These are phyloP conservation scores for Astrocystis sublimbata DNA, from an alignment of 495 filamentous ascomycete species.

Conservation along the genomic window DNA sequence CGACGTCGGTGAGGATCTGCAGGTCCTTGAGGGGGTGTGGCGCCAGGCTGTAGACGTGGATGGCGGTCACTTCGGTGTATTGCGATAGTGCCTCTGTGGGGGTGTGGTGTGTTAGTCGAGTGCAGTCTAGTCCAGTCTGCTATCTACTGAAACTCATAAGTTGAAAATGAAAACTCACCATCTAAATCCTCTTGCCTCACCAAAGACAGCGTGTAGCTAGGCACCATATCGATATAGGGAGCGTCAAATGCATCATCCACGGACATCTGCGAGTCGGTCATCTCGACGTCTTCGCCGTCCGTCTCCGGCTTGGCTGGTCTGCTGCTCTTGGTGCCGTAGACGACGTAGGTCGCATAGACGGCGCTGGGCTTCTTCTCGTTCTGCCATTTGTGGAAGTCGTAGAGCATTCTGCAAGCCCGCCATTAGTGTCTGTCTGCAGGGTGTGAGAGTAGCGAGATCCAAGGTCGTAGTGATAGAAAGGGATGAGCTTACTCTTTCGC, in stretches of 20 bases:
- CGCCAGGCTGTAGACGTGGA: constrained; percentile 87
- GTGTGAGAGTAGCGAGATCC: no score
- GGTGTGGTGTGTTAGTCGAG: background rate
- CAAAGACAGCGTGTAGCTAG: constrained; percentile 64
- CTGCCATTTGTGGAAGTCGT: constrained; percentile 79
- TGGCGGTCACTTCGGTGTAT: constrained; percentile 69
- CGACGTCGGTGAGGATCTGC: constrained; percentile 69
- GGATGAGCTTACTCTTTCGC: constrained; percentile 84
- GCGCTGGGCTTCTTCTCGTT: constrained; percentile 72
- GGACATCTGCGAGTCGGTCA: constrained; percentile 58
- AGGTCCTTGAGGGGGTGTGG: constrained; percentile 72
- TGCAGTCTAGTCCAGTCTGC: background rate
- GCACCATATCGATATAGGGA: constrained; percentile 40
- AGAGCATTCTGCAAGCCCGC: constrained; percentile 75
- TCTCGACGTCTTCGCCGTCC: constrained; percentile 71
- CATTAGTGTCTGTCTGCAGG: constrained; percentile 1
- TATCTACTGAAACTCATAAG: constrained; percentile 18
- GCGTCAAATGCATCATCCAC: constrained; percentile 18
- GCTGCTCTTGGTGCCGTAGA: constrained; percentile 62
- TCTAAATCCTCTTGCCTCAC: constrained; percentile 79
- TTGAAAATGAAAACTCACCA: constrained; percentile 44
- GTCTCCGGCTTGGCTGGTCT: constrained; percentile 45
- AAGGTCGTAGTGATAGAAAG: constrained; percentile 17
- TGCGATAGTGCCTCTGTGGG: constrained; percentile 63
- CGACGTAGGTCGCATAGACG: constrained; percentile 84